These are phyloP conservation scores for Ceratobasidium sp. DNA, from an alignment of 1,284 basidiomycete genomes.

Conservation along the genomic window DNA sequence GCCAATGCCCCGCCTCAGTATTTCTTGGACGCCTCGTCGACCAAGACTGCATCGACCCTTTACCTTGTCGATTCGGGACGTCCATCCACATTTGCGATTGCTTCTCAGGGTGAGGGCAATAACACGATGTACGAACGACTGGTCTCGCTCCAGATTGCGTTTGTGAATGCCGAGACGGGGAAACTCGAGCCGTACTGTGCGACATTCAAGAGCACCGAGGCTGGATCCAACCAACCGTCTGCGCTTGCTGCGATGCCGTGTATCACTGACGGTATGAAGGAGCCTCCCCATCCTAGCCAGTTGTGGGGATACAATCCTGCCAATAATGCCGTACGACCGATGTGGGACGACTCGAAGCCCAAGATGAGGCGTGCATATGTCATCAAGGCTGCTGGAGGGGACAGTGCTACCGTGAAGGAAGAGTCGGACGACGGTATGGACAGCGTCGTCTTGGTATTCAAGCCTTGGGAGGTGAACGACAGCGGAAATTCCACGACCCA, in stretches of 20 bases:
- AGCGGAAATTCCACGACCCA: neutral
- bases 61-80: slow-evolving; percentile 33
- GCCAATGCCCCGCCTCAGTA: neutral
- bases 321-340: slow-evolving; percentile 11
- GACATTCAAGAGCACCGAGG: neutral
- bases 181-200: slow-evolving; percentile 18
- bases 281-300: slow-evolving; percentile 10
- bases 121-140: slow-evolving; percentile 11
- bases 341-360: slow-evolving; percentile 13
- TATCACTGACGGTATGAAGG: slow-evolving; percentile 14
- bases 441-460: slow-evolving; percentile 26
- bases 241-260: slow-evolving; percentile 17
- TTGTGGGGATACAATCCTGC: slow-evolving; percentile 16
- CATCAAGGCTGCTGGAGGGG: neutral
- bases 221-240: neutral
- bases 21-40: slow-evolving; percentile 21
- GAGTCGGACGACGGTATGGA: neutral
- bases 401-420: neutral
- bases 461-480: slow-evolving; percentile 6
- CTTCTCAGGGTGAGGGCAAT: neutral
- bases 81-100: slow-evolving; percentile 11
- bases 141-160: slow-evolving; percentile 33
- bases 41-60: slow-evolving; percentile 6
- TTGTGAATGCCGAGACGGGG: slow-evolving; percentile 19
- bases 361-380: slow-evolving; percentile 13